These are phyloP conservation scores for Hemisphaericaspora subhashii DNA, from an alignment of 1,139 yeast species.

Conservation along the genomic window DNA sequence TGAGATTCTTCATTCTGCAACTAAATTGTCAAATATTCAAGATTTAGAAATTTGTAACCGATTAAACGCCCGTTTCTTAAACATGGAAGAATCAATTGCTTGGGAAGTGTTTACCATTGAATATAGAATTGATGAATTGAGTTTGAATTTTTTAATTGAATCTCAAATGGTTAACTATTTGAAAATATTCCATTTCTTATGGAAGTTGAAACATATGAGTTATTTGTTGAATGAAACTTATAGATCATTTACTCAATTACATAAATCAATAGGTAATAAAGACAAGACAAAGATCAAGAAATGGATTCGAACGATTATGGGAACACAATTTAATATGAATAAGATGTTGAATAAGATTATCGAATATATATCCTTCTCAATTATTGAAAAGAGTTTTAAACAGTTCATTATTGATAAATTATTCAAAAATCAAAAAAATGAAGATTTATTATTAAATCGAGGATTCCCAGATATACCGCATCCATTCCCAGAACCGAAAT, in stretches of 20 bases:
- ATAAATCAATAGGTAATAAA: slow-evolving; percentile 14
- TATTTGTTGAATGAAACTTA: slow-evolving; percentile 48
- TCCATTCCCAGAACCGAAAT: slow-evolving; percentile 4
- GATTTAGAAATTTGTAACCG: slow-evolving; percentile 20
- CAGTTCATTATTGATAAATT: slow-evolving; percentile 20
- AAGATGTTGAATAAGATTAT: slow-evolving; percentile 46
- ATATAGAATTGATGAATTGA: slow-evolving; percentile 62
- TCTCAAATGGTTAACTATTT: slow-evolving; percentile 52
- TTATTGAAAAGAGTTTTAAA: slow-evolving; percentile 46
- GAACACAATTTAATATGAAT: slow-evolving; percentile 46
- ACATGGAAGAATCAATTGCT: slow-evolving; percentile 62
- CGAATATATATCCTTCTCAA: slow-evolving; percentile 46
- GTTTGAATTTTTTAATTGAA: slow-evolving; percentile 32
- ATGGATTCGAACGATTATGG: slow-evolving; percentile 36
- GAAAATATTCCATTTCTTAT: slow-evolving; percentile 79
- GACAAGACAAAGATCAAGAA: slow-evolving; percentile 24
- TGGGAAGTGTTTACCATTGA: slow-evolving; percentile 96
- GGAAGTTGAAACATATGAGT: slow-evolving; percentile 71
- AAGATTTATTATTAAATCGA: slow-evolving; percentile 12
- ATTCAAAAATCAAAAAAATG: slow-evolving; percentile 18
- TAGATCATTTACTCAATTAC: slow-evolving; percentile 16
- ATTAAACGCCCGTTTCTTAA: slow-evolving; percentile 81
- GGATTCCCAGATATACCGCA: slow-evolving; percentile 10
- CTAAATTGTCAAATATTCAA: slow-evolving; percentile 48
- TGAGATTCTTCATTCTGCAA: slow-evolving; percentile 63